Evolutionary conservation across 2,329 filamentous ascomycete species (phyloP).

Genomic region (Penicillium paneum): DNA sequence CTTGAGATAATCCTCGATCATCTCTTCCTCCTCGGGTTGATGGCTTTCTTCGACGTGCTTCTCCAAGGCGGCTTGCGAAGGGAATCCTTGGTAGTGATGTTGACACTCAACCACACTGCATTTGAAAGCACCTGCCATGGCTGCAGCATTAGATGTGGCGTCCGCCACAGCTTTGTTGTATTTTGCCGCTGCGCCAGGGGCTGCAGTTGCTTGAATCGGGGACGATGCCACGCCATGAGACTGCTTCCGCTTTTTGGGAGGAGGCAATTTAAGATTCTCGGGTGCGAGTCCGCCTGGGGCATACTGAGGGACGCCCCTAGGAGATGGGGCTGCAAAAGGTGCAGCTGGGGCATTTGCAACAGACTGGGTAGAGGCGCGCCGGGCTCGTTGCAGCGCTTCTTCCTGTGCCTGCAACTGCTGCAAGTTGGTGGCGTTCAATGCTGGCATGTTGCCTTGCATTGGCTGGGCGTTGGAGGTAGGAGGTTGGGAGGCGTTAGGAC

Average conservation of each 20-base stretch:
- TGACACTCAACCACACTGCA: constrained; percentile 55
- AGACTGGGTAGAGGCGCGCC: constrained; percentile 39
- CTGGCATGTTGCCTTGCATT: constrained; percentile 29
- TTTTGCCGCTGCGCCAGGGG: constrained; percentile 29
- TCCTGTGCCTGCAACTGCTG: constrained; percentile 49
- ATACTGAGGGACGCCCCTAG: constrained; percentile 57
- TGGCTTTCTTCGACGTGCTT: constrained; percentile 55
- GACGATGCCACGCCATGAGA: constrained; percentile 40
- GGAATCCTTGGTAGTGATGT: constrained; percentile 53
- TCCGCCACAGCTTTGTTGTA: constrained; percentile 40
- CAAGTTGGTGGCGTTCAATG: constrained; percentile 47
- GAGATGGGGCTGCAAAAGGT: constrained; percentile 54
- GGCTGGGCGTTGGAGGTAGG: constrained; percentile 19
- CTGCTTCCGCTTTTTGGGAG: constrained; percentile 56
- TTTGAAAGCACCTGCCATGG: constrained; percentile 49
- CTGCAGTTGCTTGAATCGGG: constrained; percentile 23
- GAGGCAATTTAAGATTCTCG: constrained; percentile 57
- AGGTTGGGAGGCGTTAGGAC: constrained; percentile 23
- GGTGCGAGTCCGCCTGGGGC: constrained; percentile 51
- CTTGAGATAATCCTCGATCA: constrained; percentile 54
- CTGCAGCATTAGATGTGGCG: constrained; percentile 39
- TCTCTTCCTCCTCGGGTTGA: constrained; percentile 42
- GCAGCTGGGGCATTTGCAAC: constrained; percentile 47
- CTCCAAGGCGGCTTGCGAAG: constrained; percentile 53
- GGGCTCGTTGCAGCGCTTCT: constrained; percentile 41